A percentile compares a stretch with the other conserved stretches of the same genome.
Evolutionary conservation across 2,329 filamentous ascomycete genomes (phyloP).

Genomic region (Colletotrichum trifolii): DNA sequence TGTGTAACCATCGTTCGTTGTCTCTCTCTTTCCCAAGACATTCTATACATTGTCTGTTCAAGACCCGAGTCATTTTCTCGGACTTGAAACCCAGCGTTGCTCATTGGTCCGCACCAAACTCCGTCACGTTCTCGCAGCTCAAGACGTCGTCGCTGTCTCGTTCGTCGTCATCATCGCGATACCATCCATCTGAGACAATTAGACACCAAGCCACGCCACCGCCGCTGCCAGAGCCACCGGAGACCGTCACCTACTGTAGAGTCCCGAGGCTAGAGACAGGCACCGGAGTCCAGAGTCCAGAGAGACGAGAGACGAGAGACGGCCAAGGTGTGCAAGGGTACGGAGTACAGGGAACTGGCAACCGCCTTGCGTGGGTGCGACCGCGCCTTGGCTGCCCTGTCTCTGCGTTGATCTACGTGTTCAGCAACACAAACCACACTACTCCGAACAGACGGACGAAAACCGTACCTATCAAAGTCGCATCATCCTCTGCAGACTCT

Average conservation of each 20-base stretch:
- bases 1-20: constrained; percentile 29
- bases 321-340: no score
- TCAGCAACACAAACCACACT: not conserved
- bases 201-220: not conserved
- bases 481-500: no score
- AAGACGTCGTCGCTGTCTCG: not conserved
- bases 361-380: not conserved
- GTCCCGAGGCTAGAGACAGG: not conserved
- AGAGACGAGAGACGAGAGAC: no score
- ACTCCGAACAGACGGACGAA: not conserved
- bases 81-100: not conserved
- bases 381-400: not conserved
- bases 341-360: no score
- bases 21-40: constrained; percentile 22
- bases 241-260: not conserved
- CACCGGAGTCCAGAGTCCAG: no score
- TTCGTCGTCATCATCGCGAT: not conserved
- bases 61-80: not conserved
- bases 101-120: constrained; percentile 14
- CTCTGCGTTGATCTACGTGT: not conserved
- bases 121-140: not conserved
- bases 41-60: constrained; percentile 5
- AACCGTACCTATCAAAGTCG: not conserved
- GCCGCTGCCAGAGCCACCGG: not conserved
- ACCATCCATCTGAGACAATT: constrained; percentile 2